Evolutionary conservation across 1,284 basidiomycete genomes (phyloP).

Genomic region (Mycosarcoma mackinlayi): DNA sequence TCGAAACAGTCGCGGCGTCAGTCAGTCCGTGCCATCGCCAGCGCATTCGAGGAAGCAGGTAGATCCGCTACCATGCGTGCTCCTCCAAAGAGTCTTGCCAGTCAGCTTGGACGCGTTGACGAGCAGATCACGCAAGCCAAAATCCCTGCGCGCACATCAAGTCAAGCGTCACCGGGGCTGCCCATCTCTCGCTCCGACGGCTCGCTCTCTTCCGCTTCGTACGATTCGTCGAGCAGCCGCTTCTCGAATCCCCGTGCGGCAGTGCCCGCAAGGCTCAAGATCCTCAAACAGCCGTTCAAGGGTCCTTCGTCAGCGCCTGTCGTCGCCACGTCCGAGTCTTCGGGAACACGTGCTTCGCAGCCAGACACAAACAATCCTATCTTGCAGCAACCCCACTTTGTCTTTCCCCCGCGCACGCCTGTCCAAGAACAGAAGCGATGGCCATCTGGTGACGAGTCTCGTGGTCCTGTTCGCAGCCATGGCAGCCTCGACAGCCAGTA

Average conservation of each 20-base stretch:
- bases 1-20: constrained; percentile 18
- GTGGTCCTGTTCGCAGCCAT: constrained; percentile 13
- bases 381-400: constrained; percentile 11
- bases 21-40: constrained; percentile 34
- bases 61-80: not conserved
- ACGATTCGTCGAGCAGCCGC: not conserved
- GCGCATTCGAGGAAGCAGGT: constrained; percentile 17
- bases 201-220: constrained; percentile 2
- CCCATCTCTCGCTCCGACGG: not conserved
- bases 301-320: constrained; percentile 26
- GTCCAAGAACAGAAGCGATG: not conserved
- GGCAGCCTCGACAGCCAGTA: constrained; percentile 12
- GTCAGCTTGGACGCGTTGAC: constrained; percentile 19
- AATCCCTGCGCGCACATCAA: not conserved
- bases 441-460: not conserved
- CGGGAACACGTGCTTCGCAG: not conserved
- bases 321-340: constrained; percentile 1
- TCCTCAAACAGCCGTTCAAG: constrained; percentile 18
- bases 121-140: constrained; percentile 1
- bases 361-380: not conserved
- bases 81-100: not conserved
- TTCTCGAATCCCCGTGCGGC: not conserved
- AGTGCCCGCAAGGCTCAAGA: constrained; percentile 12
- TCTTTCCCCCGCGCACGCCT: constrained; percentile 23
- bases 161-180: not conserved